phyloP scores from a whole-genome alignment of 2,329 filamentous ascomycete species.

The Calonectria honghensis region DNA sequence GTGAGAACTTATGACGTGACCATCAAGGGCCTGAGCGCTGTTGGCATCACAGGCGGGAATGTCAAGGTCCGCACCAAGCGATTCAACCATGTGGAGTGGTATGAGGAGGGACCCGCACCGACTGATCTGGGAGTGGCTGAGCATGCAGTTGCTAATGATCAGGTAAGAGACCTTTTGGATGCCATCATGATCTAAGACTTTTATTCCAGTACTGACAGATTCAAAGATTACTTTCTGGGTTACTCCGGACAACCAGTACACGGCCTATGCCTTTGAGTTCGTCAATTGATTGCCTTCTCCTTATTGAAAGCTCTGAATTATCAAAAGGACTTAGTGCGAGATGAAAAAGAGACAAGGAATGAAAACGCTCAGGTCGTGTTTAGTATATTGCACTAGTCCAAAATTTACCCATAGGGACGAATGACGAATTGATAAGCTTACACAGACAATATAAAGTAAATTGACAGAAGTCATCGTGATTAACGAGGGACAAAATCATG shows the following conservation, averaged over 20 bases:
- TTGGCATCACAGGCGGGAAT: background rate
- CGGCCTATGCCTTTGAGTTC: conserved; percentile 9
- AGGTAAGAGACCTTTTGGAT: background rate
- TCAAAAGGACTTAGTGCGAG: background rate
- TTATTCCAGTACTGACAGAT: background rate
- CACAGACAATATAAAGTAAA: background rate
- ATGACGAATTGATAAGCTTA: background rate
- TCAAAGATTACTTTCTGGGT: conserved; percentile 12
- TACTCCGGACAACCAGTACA: conserved; percentile 8
- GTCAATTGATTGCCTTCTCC: background rate
- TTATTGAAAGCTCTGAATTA: background rate
- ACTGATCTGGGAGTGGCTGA: conserved; percentile 11
- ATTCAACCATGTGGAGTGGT: conserved; percentile 14
- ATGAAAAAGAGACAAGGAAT: too few relatives aligned
- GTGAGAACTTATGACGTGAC: conserved; percentile 10
- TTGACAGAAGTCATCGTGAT: background rate
- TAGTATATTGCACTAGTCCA: too few relatives aligned
- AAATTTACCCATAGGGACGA: background rate
- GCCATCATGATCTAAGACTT: background rate
- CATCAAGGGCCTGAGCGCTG: background rate
- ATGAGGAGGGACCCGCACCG: conserved; percentile 7
- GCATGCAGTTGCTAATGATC: conserved; percentile 4
- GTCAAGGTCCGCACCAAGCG: conserved; percentile 19
- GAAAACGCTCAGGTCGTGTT: too few relatives aligned
- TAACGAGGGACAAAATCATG: background rate